A percentile compares a stretch with the other conserved stretches of the same genome.
Conservation (phyloP, 1,284 basidiomycete species). For the Ustilago shanxiensis region DNA sequence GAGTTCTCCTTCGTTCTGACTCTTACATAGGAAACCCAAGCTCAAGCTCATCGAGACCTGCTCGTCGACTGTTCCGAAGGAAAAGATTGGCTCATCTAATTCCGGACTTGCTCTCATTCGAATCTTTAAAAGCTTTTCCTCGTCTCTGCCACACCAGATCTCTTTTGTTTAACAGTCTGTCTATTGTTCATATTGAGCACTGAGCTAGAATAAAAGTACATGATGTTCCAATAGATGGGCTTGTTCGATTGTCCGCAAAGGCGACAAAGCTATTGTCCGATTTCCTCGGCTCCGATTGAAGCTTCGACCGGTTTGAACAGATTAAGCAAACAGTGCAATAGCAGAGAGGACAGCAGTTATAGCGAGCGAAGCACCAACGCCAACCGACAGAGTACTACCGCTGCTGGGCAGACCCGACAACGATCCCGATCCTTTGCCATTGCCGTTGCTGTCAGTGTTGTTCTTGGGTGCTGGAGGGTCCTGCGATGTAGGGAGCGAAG, state of each 20-base stretch:
- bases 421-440: slow-evolving; percentile 9
- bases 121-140: not conserved
- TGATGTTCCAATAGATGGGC: not conserved
- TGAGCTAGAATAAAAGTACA: not conserved
- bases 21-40: too few relatives aligned
- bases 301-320: not conserved
- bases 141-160: not conserved
- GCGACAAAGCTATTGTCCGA: not conserved
- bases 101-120: not conserved
- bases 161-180: not conserved
- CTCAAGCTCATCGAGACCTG: too few relatives aligned
- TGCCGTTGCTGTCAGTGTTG: slow-evolving; percentile 19
- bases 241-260: not conserved
- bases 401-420: slow-evolving; percentile 1
- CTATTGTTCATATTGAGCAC: slow-evolving; percentile 8
- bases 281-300: not conserved
- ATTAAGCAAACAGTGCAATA: slow-evolving; percentile 10
- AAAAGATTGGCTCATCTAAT: too few relatives aligned
- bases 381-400: slow-evolving; percentile 4
- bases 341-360: slow-evolving; percentile 11
- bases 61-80: too few relatives aligned
- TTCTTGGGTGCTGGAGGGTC: slow-evolving; percentile 32
- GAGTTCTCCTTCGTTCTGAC: too few relatives aligned
- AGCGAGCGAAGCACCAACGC: slow-evolving; percentile 3
- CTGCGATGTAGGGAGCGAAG: slow-evolving; percentile 38